These are phyloP conservation scores for Stylonectria norvegica DNA, from an alignment of 2,329 filamentous ascomycete genomes.

Conservation along the genomic window DNA sequence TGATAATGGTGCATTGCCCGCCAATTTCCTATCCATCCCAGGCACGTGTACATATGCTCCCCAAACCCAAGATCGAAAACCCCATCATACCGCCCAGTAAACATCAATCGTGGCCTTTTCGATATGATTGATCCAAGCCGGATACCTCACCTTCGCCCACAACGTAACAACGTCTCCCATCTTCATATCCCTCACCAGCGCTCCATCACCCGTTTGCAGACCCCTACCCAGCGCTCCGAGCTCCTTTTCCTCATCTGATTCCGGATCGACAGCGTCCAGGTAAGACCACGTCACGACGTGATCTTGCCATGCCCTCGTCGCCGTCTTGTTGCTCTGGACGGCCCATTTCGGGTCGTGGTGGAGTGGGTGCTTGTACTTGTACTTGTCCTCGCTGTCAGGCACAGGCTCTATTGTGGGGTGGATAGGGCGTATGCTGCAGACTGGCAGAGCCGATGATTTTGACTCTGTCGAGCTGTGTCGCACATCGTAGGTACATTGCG, in stretches of 20 bases:
- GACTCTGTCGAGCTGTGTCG: slow-evolving; percentile 22
- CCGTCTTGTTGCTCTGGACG: slow-evolving; percentile 48
- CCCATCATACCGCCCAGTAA: slow-evolving; percentile 51
- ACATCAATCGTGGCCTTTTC: slow-evolving; percentile 51
- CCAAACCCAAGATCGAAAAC: too few relatives aligned
- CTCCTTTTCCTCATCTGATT: slow-evolving; percentile 37
- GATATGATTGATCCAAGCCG: slow-evolving; percentile 51
- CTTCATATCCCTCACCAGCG: slow-evolving; percentile 53
- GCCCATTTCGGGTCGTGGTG: slow-evolving; percentile 34
- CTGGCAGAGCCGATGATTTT: slow-evolving; percentile 24
- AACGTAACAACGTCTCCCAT: slow-evolving; percentile 60
- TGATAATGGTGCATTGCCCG: too few relatives aligned
- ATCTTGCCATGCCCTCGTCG: slow-evolving; percentile 31
- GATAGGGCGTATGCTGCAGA: slow-evolving; percentile 37
- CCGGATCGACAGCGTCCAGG: slow-evolving; percentile 44
- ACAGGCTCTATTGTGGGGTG: slow-evolving; percentile 28
- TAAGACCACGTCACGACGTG: slow-evolving; percentile 54
- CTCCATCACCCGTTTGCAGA: slow-evolving; percentile 46
- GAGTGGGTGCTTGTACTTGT: slow-evolving; percentile 38
- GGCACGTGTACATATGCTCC: too few relatives aligned
- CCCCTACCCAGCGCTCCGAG: slow-evolving; percentile 48
- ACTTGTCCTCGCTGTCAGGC: slow-evolving; percentile 15
- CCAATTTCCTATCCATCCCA: too few relatives aligned
- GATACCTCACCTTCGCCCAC: slow-evolving; percentile 58
- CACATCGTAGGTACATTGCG: slow-evolving; percentile 29